These are phyloP conservation scores for Chenopodium formosanum DNA, from an alignment of 148 eudicot genomes.

Conservation along the genomic window DNA sequence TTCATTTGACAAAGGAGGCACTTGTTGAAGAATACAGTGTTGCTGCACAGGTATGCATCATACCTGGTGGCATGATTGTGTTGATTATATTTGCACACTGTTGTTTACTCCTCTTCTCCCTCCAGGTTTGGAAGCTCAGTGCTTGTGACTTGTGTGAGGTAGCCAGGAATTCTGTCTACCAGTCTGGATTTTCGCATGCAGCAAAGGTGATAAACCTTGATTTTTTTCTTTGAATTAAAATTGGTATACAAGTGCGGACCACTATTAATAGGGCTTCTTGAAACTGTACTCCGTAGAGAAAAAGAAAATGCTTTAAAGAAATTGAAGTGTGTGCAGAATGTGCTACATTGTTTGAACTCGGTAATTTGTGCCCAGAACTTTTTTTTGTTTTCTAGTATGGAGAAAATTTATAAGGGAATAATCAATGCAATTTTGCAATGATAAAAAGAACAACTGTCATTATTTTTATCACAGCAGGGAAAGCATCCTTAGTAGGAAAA, in stretches of 20 bases:
- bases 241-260: not conserved
- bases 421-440: not conserved
- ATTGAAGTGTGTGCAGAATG: no score
- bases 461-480: not conserved
- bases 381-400: not conserved
- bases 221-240: not conserved
- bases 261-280: not conserved
- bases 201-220: constrained; percentile 50
- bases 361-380: no score
- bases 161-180: constrained; percentile 81
- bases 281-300: not conserved
- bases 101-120: constrained; percentile 14
- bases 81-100: not conserved
- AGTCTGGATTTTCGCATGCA: constrained; percentile 77
- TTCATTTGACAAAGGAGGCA: constrained; percentile 82
- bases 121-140: constrained; percentile 83
- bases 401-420: not conserved
- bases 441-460: not conserved
- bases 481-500: no score
- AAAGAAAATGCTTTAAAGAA: not conserved
- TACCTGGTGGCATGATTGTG: not conserved
- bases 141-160: constrained; percentile 82
- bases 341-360: no score
- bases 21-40: constrained; percentile 79
- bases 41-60: constrained; percentile 60